phyloP scores from a whole-genome alignment of 768 basidiomycete species.

The Pulveroboletus sp. region DNA sequence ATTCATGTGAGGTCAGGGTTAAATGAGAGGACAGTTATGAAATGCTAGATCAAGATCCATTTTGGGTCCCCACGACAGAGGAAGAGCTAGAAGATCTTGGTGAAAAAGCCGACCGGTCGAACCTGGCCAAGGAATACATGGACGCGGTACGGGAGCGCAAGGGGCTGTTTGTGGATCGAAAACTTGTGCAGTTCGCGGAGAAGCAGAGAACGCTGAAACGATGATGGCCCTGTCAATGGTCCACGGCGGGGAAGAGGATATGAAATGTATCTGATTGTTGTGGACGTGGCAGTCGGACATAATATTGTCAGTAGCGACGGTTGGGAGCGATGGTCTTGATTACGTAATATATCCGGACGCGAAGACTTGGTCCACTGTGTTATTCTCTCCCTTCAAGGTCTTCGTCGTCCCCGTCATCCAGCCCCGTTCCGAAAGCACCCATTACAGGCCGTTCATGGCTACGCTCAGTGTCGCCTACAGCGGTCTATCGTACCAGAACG shows the following conservation, averaged over 20 bases:
- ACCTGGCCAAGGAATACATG: conserved; percentile 93
- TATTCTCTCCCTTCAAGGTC: conserved; percentile 8
- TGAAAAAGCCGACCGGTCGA: conserved; percentile 90
- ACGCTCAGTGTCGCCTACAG: conserved; percentile 23
- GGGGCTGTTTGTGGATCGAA: conserved; percentile 93
- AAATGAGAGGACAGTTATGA: conserved; percentile 64
- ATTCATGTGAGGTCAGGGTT: conserved; percentile 7
- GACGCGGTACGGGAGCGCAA: conserved; percentile 88
- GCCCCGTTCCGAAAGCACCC: neutral
- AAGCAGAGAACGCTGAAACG: conserved; percentile 89
- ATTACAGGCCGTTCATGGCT: conserved; percentile 21
- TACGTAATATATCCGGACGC: conserved; percentile 23
- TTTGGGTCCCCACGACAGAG: conserved; percentile 97
- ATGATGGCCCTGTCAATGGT: conserved; percentile 34
- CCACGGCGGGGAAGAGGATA: conserved; percentile 1
- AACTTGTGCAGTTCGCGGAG: conserved; percentile 94
- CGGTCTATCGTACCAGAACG: conserved; percentile 17
- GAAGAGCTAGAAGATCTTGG: conserved; percentile 97
- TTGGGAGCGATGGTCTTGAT: conserved; percentile 8
- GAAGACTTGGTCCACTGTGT: conserved; percentile 12
- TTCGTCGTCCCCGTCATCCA: conserved; percentile 11
- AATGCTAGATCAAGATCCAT: conserved; percentile 89
- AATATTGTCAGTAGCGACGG: conserved; percentile 11
- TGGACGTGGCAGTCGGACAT: conserved; percentile 8
- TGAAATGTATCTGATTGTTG: conserved; percentile 6